Percentiles rank a stretch among this genome's conserved stretches.
Conservation (phyloP, 177 flowering plant species). For the Vitis hybrid region DNA sequence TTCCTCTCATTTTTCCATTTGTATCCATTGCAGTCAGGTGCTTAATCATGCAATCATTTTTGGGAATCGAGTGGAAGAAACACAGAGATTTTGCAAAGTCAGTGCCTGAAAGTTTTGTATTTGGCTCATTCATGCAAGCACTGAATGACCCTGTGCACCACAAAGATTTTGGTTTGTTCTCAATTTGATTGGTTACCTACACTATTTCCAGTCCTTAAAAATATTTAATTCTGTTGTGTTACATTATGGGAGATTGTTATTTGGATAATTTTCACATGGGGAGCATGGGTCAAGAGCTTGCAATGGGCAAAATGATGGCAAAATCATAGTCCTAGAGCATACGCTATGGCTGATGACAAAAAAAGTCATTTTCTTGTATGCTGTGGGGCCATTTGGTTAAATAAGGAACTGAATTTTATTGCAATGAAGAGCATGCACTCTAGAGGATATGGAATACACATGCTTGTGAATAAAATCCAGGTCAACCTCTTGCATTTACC, state of each 20-base stretch:
- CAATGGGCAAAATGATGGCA: neutral
- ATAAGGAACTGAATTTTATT: no score
- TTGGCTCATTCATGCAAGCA: constrained; percentile 77
- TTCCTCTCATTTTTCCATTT: constrained; percentile 1
- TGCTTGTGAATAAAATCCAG: no score
- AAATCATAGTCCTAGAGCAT: neutral
- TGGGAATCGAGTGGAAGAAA: constrained; percentile 65
- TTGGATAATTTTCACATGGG: neutral
- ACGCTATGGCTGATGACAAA: no score
- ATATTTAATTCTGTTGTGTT: neutral
- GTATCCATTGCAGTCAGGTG: constrained; percentile 67
- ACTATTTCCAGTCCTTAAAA: neutral
- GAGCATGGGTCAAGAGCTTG: neutral
- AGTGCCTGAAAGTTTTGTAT: constrained; percentile 73
- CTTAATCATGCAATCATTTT: constrained; percentile 89
- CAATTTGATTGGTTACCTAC: neutral
- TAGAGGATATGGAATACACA: no score
- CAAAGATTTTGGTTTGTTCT: constrained; percentile 82
- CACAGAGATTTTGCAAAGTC: constrained; percentile 41
- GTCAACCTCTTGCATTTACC: no score
- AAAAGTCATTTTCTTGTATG: no score
- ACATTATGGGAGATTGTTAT: neutral
- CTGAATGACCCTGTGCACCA: constrained; percentile 90
- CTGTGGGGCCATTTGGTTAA: no score
- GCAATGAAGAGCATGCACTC: no score